Evolutionary conservation across 2,329 filamentous ascomycete genomes (phyloP), one percentile per base, ranked within the genome.

Genomic region (Colletotrichum orchidophilum): DNA sequence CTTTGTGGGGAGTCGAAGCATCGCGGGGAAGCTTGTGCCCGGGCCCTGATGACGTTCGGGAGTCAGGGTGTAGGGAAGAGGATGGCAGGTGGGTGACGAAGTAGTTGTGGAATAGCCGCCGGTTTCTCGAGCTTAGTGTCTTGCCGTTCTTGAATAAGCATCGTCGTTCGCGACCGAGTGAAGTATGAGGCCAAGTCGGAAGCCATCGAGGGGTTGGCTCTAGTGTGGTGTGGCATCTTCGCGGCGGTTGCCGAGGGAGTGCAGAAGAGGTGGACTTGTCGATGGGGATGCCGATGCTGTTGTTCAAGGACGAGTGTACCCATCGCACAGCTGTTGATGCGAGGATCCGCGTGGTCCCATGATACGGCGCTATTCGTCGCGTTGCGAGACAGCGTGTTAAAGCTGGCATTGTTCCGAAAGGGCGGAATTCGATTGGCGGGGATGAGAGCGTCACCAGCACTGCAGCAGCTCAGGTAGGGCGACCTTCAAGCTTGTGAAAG

Each of bases 81-180:
- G 95, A 97, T 5, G 96, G 96, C 1, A 99, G 88, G 80, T 98
- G 94, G 9, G 96, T 97, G 71, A 98, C 94, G 81, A 99, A 99
- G 85, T 99, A 98, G 76, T 97, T 95, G 84, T 98, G 95, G 81
- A 98, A 98, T 73, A 82, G 81, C 58, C 89, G 87, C 63, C 82
- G 84, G 39, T 58, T 54, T 21, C 42, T 33, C 4, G 46, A 29
- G 33, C 33, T 52, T 13, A 24, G 26, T 3, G 13, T 4, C 29
- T 33, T 24, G 13, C 5, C 12, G 12, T 13, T 33, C 31, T 31
- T 29, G 12, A 58, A n/a, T 5, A 29, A 26, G 18, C 15, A n/a
- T 35, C 31, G 33, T 29, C 42, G 46, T n/a, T 39, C 31, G 29
- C 27, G 49, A 24, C 50, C 18, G 26, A 26, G 11, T 5, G 26